A percentile compares a stretch with the other conserved stretches of the same genome.
Evolutionary conservation across 2,329 filamentous ascomycete genomes (phyloP).

Genomic region (Microsporum ferrugineum): DNA sequence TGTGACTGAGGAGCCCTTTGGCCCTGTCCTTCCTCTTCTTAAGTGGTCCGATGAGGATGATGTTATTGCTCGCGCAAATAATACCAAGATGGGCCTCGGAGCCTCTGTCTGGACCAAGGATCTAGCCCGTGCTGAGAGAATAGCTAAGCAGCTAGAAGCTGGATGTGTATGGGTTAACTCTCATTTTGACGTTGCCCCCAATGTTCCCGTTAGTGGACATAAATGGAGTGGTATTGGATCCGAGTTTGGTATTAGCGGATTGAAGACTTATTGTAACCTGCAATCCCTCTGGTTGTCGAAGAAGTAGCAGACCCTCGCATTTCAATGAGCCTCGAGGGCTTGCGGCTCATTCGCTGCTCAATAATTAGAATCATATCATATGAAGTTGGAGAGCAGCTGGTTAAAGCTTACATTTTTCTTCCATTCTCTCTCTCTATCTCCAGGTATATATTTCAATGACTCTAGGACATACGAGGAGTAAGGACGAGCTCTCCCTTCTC

Average conservation of each 20-base stretch:
- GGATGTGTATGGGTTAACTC: conserved; percentile 48
- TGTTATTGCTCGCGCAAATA: conserved; percentile 37
- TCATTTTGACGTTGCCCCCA: conserved; percentile 37
- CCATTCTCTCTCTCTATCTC: too few relatives aligned
- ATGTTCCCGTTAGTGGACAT: conserved; percentile 28
- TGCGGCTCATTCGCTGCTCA: too few relatives aligned
- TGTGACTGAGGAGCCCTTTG: conserved; percentile 47
- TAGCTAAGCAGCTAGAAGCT: conserved; percentile 40
- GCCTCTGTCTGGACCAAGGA: conserved; percentile 44
- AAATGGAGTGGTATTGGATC: conserved; percentile 27
- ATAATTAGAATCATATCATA: too few relatives aligned
- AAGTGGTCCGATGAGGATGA: conserved; percentile 43
- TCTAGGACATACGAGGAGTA: too few relatives aligned
- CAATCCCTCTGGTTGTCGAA: conserved; percentile 9
- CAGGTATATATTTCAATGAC: too few relatives aligned
- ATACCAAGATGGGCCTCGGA: conserved; percentile 41
- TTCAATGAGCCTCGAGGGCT: too few relatives aligned
- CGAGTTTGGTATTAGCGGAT: conserved; percentile 21
- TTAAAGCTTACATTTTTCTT: too few relatives aligned
- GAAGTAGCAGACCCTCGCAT: background rate
- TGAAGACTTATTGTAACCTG: conserved; percentile 21
- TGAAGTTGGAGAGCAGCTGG: too few relatives aligned
- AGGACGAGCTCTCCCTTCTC: too few relatives aligned
- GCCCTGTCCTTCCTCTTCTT: conserved; percentile 51
- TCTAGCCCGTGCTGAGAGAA: conserved; percentile 36